Conservation (phyloP, 805 yeast genomes). For the Pichia cabralensis region DNA sequence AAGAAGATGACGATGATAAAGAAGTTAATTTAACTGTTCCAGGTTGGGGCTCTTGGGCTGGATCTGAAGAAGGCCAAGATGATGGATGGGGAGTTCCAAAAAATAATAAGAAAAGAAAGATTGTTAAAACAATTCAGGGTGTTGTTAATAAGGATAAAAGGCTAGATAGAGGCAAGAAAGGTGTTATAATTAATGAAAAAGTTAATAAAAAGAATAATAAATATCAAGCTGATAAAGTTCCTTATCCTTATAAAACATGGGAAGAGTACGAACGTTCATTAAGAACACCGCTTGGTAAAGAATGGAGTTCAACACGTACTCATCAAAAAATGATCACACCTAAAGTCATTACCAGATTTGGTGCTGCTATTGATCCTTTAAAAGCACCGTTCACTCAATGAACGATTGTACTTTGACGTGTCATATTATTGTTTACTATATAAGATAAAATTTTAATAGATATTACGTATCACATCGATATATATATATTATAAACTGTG, state of each 20-base stretch:
- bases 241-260: conserved; percentile 85
- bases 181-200: conserved; percentile 84
- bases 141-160: conserved; percentile 63
- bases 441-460: no score
- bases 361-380: conserved; percentile 84
- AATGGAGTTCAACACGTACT: conserved; percentile 85
- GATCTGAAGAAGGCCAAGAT: conserved; percentile 31
- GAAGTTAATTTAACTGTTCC: conserved; percentile 81
- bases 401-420: neutral
- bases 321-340: conserved; percentile 89
- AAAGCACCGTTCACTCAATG: conserved; percentile 66
- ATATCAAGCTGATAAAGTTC: conserved; percentile 83
- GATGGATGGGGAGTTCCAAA: conserved; percentile 16
- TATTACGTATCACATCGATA: no score
- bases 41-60: conserved; percentile 99
- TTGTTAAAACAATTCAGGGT: conserved; percentile 68
- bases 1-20: conserved; percentile 68
- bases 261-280: conserved; percentile 93
- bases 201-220: conserved; percentile 76
- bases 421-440: no score
- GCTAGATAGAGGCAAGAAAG: conserved; percentile 62
- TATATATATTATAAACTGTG: no score
- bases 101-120: conserved; percentile 46
- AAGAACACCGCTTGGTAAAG: conserved; percentile 94
- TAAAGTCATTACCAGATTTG: conserved; percentile 74